phyloP scores from a whole-genome alignment of 371 early-diverging fungal species.

The Mucor lusitanicus region DNA sequence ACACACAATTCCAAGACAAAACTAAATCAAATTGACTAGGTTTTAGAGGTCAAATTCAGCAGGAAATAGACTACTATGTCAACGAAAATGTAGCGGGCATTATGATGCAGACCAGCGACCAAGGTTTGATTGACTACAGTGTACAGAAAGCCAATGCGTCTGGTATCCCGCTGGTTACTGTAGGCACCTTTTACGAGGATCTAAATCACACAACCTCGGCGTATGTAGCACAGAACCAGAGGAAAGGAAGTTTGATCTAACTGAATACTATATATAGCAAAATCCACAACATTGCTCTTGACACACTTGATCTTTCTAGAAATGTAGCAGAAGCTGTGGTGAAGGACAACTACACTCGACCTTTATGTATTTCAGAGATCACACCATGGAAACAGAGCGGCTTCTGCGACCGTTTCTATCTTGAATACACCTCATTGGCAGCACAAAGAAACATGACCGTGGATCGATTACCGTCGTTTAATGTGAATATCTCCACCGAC shows the following conservation, averaged over 20 bases:
- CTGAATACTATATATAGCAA: background rate
- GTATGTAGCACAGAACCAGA: background rate
- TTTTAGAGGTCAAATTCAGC: background rate
- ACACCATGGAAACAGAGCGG: background rate
- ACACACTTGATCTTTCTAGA: background rate
- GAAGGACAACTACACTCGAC: slow-evolving; percentile 4
- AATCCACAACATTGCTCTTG: slow-evolving; percentile 5
- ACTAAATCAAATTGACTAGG: background rate
- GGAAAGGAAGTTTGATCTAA: background rate
- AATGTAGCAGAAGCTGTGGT: slow-evolving; percentile 17
- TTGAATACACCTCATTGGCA: background rate
- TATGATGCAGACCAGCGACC: slow-evolving; percentile 24
- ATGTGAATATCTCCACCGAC: slow-evolving; percentile 17
- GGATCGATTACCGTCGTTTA: slow-evolving; percentile 10
- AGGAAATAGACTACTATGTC: slow-evolving; percentile 3
- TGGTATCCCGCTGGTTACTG: slow-evolving; percentile 7
- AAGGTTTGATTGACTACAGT: slow-evolving; percentile 8
- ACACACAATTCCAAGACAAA: background rate
- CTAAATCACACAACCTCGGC: background rate
- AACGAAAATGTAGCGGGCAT: slow-evolving; percentile 10
- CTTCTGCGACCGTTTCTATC: slow-evolving; percentile 27
- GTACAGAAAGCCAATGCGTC: background rate
- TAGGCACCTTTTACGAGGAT: slow-evolving; percentile 19
- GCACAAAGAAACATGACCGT: background rate
- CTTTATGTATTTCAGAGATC: slow-evolving; percentile 28